phyloP scores from a whole-genome alignment of 768 basidiomycete genomes.

The Glaciozyma antarctica region DNA sequence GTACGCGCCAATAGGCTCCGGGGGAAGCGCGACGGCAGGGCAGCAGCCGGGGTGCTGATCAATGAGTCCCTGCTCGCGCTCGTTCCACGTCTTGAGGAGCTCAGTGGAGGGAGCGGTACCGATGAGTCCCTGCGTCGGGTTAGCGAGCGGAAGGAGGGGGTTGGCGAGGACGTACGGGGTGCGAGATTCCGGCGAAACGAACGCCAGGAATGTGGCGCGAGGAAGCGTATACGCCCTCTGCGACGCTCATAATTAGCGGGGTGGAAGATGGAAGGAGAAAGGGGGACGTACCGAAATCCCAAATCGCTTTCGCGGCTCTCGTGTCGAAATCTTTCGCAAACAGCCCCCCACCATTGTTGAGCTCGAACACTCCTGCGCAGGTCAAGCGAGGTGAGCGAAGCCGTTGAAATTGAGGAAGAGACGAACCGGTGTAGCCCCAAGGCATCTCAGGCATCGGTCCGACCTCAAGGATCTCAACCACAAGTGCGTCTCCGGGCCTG shows the following conservation, averaged over 20 bases:
- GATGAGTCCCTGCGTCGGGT: slow-evolving; percentile 23
- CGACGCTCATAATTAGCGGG: neutral
- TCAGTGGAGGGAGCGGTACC: slow-evolving; percentile 68
- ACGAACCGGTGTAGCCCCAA: slow-evolving; percentile 59
- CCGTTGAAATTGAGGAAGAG: neutral
- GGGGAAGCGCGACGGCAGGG: slow-evolving; percentile 59
- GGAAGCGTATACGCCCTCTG: slow-evolving; percentile 54
- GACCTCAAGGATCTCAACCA: slow-evolving; percentile 67
- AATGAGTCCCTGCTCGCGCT: slow-evolving; percentile 59
- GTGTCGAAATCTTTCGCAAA: slow-evolving; percentile 62
- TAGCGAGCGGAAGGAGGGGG: neutral
- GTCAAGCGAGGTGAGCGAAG: neutral
- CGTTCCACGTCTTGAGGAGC: slow-evolving; percentile 64
- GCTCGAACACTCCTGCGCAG: slow-evolving; percentile 58
- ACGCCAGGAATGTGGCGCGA: slow-evolving; percentile 71
- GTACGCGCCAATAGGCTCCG: slow-evolving; percentile 53
- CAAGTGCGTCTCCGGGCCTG: slow-evolving; percentile 61
- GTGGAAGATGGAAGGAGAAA: neutral
- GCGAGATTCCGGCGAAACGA: slow-evolving; percentile 65
- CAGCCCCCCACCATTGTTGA: slow-evolving; percentile 61
- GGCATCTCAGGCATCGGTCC: slow-evolving; percentile 46
- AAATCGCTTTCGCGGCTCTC: slow-evolving; percentile 65
- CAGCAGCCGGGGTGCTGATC: slow-evolving; percentile 48
- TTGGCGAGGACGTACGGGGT: slow-evolving; percentile 54
- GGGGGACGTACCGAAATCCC: slow-evolving; percentile 53